Base-by-base conservation (phyloP, 1,284 basidiomycete species). In the Cerioporus squamosus region DNA sequence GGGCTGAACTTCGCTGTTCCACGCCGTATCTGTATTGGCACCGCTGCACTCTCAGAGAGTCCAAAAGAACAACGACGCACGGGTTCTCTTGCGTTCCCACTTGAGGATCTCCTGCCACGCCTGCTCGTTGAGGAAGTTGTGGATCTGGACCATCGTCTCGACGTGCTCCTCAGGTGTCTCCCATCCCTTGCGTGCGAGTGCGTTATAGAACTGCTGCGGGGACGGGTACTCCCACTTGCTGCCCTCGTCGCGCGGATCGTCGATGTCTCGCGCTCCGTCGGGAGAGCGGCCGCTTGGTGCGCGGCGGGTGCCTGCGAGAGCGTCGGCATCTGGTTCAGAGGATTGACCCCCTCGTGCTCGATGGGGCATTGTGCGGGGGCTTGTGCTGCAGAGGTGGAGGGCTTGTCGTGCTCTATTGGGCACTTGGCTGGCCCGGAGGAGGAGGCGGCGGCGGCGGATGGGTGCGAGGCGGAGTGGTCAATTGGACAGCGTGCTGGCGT, bases 191-290 rank as follows among this genome's bases (percentile, higher is more conserved):
- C 96, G 81, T 15, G 94, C 93, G 7, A 99, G 83, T 0, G 97
- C 97, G 72, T 98, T 98, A 76, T 99, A 97, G 74, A 99, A 99
- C 74, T 99, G 97, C 76, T 99, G 96, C 2, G 97, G 95, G 5
- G 93, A 96, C 1, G 97, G 97, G 75, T 99, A 99, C 70, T 98
- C 96, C 97, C 97, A 99, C 65, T 73, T 82, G 47, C 62, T 75
- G 53, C 70, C 66, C 6, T 72, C 69, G 51, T 91, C 84, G 39
- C 95, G 87, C 2, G 95, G 69, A 99, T 99, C 8, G 93, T 89
- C 0, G 94, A 97, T 43, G 83, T 79, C 9, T 84, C 87, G 58
- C 96, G 86, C 38, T 88, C 81, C 0, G 87, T 91, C 3, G 95
- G 91, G 20, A 99, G 83, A 23, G 80, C 76, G 3, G 80, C 63